Conservation (phyloP, 1,284 basidiomycete genomes). For the Sporisorium iseilematis-ciliati region DNA sequence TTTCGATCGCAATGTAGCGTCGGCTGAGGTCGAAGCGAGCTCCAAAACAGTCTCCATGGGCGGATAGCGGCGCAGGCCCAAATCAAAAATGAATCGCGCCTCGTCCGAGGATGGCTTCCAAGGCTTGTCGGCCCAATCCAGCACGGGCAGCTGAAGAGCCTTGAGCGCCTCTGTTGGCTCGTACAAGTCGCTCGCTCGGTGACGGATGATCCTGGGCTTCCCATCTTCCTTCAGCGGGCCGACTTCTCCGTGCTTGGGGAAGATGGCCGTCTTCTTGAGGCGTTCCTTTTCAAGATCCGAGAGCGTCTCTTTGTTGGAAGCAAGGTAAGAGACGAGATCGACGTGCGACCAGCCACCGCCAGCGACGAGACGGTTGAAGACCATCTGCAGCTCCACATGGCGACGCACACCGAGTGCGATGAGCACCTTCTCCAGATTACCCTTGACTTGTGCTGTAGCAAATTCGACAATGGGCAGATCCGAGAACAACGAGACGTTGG, state of each 20-base stretch:
- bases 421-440: slow-evolving; percentile 81
- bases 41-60: slow-evolving; percentile 75
- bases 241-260: slow-evolving; percentile 76
- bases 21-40: slow-evolving; percentile 44
- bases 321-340: slow-evolving; percentile 74
- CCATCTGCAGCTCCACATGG: slow-evolving; percentile 78
- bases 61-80: slow-evolving; percentile 83
- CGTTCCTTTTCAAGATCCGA: slow-evolving; percentile 79
- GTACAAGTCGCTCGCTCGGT: slow-evolving; percentile 73
- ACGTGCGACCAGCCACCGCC: slow-evolving; percentile 71
- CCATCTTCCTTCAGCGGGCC: slow-evolving; percentile 59
- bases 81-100: slow-evolving; percentile 85
- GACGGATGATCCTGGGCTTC: slow-evolving; percentile 54
- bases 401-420: slow-evolving; percentile 85
- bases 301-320: slow-evolving; percentile 83
- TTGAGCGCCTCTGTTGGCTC: slow-evolving; percentile 84
- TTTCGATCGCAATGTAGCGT: slow-evolving; percentile 39
- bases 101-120: slow-evolving; percentile 56
- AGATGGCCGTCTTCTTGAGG: slow-evolving; percentile 81
- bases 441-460: slow-evolving; percentile 79
- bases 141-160: slow-evolving; percentile 80
- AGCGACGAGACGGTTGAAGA: slow-evolving; percentile 71
- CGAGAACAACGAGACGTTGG: slow-evolving; percentile 86
- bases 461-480: slow-evolving; percentile 83
- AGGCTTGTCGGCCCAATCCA: slow-evolving; percentile 82